Evolutionary conservation across 2,329 filamentous ascomycete genomes (phyloP).

Genomic region (Botryotinia globosa): DNA sequence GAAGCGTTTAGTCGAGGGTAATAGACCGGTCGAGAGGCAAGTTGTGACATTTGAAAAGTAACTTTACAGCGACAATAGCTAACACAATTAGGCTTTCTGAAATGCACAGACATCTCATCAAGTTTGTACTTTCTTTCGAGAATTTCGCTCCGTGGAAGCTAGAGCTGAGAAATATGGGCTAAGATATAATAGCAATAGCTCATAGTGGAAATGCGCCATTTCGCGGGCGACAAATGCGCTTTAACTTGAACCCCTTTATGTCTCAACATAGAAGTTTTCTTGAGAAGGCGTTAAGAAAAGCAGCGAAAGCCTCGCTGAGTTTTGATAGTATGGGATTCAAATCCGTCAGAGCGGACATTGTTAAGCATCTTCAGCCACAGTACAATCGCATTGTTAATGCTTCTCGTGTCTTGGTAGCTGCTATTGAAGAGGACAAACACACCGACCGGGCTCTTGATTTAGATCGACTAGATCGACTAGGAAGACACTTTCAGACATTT

Average conservation of each 20-base stretch:
- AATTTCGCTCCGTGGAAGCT: background rate
- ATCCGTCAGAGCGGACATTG: background rate
- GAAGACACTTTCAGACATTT: no score
- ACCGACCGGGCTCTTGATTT: no score
- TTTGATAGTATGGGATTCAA: background rate
- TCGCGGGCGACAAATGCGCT: background rate
- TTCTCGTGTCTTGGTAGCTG: background rate
- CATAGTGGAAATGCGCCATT: background rate
- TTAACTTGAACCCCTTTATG: background rate
- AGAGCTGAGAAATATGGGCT: background rate
- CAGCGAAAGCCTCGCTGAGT: background rate
- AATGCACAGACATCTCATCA: background rate
- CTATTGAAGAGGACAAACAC: background rate
- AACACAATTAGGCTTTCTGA: background rate
- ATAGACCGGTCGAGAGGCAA: background rate
- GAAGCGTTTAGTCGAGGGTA: background rate
- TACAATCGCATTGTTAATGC: background rate
- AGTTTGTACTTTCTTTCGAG: background rate
- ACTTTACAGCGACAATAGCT: background rate
- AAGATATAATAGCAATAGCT: background rate
- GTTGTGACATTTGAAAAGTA: background rate
- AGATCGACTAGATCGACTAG: no score
- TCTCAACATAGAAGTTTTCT: background rate
- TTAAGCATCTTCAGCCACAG: background rate
- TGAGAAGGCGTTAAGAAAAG: background rate